phyloP scores from a whole-genome alignment of 2,329 filamentous ascomycete genomes.

The Diaporthe capsici region DNA sequence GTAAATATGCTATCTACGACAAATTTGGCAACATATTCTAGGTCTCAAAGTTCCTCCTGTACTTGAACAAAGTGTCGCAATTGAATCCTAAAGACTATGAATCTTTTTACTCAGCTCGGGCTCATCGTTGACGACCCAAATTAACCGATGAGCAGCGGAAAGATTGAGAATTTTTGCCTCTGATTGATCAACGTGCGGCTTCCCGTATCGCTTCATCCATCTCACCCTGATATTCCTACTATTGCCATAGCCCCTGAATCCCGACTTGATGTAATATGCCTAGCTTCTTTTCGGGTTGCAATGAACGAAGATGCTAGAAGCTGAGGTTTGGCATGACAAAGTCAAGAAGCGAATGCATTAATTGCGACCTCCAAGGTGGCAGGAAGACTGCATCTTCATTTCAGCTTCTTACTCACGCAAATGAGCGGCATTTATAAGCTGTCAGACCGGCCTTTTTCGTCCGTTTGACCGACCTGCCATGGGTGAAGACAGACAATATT shows the following conservation, averaged over 20 bases:
- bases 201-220: no score
- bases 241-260: no score
- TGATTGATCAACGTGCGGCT: not conserved
- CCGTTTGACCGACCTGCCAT: not conserved
- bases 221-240: not conserved
- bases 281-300: not conserved
- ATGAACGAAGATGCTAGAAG: not conserved
- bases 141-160: not conserved
- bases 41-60: no score
- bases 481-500: not conserved
- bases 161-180: not conserved
- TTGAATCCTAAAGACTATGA: no score
- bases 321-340: no score
- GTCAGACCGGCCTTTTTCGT: not conserved
- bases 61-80: no score
- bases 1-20: no score
- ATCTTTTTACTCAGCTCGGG: no score
- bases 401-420: not conserved
- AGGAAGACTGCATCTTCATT: not conserved
- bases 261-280: not conserved
- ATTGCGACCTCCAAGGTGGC: not conserved
- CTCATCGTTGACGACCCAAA: no score
- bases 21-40: no score
- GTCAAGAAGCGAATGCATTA: not conserved
- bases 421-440: constrained; percentile 12